Conservation (phyloP, 2,329 filamentous ascomycete species). For the Blumeria hordei region DNA sequence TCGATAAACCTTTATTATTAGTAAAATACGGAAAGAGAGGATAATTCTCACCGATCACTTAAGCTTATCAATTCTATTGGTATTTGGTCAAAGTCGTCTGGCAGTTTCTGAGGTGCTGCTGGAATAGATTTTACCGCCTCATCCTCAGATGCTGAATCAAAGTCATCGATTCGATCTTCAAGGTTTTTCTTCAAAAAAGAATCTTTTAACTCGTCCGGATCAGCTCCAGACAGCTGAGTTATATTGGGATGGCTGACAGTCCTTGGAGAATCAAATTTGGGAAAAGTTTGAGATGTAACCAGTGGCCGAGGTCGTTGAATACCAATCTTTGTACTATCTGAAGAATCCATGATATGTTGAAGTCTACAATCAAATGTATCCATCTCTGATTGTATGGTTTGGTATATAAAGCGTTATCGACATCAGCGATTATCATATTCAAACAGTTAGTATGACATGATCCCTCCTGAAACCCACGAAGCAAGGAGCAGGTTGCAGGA, state of each 20-base stretch:
- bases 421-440: constrained; percentile 1
- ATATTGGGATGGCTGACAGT: constrained; percentile 7
- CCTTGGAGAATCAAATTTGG: constrained; percentile 13
- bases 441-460: constrained; percentile 11
- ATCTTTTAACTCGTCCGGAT: constrained; percentile 10
- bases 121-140: constrained; percentile 9
- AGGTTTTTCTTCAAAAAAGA: constrained; percentile 4
- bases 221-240: constrained; percentile 12
- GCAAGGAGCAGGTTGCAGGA: constrained; percentile 2
- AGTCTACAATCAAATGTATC: neutral
- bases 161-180: constrained; percentile 8
- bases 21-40: neutral
- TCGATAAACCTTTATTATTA: constrained; percentile 59
- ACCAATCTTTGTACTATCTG: constrained; percentile 9
- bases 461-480: constrained; percentile 12
- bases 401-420: neutral
- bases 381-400: neutral
- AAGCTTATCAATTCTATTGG: constrained; percentile 83
- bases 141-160: constrained; percentile 19
- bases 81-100: constrained; percentile 52
- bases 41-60: constrained; percentile 39
- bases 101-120: constrained; percentile 8
- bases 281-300: constrained; percentile 18
- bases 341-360: constrained; percentile 12
- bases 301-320: constrained; percentile 13